These are phyloP conservation scores for Posidonia oceanica DNA, from an alignment of 116 monocot genomes.

Conservation along the genomic window DNA sequence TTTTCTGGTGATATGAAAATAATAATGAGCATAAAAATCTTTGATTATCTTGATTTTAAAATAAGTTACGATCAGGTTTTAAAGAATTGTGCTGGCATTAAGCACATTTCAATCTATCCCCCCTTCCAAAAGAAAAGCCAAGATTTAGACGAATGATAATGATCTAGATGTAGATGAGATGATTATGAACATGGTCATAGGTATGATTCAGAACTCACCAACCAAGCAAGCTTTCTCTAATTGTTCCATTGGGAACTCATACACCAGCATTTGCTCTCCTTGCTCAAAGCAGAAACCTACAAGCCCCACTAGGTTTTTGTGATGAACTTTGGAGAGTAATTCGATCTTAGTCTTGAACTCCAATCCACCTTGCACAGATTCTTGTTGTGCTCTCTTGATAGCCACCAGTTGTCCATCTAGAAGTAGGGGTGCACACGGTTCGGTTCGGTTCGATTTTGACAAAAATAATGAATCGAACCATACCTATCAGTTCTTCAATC, in stretches of 20 bases:
- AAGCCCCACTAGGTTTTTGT: slow-evolving; percentile 53
- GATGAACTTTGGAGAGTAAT: slow-evolving; percentile 60
- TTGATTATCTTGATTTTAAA: not conserved
- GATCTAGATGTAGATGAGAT: no score
- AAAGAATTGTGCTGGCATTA: not conserved
- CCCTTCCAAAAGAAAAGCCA: not conserved
- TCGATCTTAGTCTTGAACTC: slow-evolving; percentile 78
- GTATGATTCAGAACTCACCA: slow-evolving; percentile 13
- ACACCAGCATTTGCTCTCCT: slow-evolving; percentile 56
- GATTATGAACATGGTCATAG: no score
- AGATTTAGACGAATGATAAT: no score
- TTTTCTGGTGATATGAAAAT: not conserved
- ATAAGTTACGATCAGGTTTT: not conserved
- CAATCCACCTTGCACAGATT: slow-evolving; percentile 49
- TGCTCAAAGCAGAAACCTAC: slow-evolving; percentile 61
- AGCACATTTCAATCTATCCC: not conserved
- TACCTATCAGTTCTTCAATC: no score
- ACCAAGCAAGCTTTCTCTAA: slow-evolving; percentile 41
- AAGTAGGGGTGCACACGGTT: no score
- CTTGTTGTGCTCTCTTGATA: slow-evolving; percentile 49
- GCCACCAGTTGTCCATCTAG: slow-evolving; percentile 34
- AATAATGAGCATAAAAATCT: not conserved
- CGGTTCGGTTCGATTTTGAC: no score
- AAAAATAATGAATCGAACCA: no score
- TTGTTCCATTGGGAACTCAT: slow-evolving; percentile 53